Percentiles rank a stretch among this genome's conserved stretches.
Conservation (phyloP, 2,329 filamentous ascomycete species). For the Pseudogymnoascus sp. region DNA sequence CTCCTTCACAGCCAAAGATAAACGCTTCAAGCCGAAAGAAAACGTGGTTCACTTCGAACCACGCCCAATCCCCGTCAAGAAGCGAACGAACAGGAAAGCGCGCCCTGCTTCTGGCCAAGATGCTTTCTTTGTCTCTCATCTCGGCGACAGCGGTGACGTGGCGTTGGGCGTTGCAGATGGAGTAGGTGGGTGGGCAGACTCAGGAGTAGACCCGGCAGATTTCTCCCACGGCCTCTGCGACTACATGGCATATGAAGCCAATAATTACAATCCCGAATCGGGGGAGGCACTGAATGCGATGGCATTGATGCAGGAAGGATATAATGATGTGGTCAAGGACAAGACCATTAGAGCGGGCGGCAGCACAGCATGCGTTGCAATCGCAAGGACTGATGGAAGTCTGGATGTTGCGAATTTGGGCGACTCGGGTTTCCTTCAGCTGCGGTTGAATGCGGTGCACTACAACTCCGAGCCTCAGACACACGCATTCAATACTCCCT, state of each 20-base stretch:
- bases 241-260: constrained; percentile 76
- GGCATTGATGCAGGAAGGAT: constrained; percentile 71
- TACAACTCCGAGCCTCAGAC: constrained; percentile 79
- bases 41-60: constrained; percentile 68
- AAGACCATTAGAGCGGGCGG: constrained; percentile 69
- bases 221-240: constrained; percentile 92
- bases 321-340: constrained; percentile 72
- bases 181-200: constrained; percentile 90
- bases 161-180: constrained; percentile 90
- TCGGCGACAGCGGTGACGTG: constrained; percentile 64
- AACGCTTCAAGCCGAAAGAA: constrained; percentile 55
- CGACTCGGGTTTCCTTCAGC: constrained; percentile 85
- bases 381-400: constrained; percentile 62
- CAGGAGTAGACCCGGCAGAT: constrained; percentile 85
- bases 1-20: constrained; percentile 66
- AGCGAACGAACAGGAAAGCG: constrained; percentile 13
- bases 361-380: constrained; percentile 83
- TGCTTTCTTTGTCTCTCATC: constrained; percentile 81
- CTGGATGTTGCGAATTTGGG: constrained; percentile 90
- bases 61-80: constrained; percentile 15
- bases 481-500: constrained; percentile 96
- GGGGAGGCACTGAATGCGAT: constrained; percentile 46
- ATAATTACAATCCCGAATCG: constrained; percentile 19
- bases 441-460: constrained; percentile 79
- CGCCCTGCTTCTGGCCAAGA: constrained; percentile 83